phyloP scores from a whole-genome alignment of 2,329 filamentous ascomycete genomes.

The Dothistroma pini region DNA sequence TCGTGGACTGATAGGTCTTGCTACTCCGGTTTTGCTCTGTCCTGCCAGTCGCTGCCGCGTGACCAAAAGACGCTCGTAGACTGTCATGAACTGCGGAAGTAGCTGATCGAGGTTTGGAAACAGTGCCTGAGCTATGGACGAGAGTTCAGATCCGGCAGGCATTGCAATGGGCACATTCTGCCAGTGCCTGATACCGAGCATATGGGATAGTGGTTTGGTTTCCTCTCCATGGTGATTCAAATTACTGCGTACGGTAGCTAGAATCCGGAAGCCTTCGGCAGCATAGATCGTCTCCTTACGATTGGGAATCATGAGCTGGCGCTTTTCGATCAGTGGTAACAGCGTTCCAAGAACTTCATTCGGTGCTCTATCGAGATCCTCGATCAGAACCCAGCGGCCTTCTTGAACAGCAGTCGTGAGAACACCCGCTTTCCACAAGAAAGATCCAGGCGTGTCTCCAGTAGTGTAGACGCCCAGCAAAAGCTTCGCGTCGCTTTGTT shows the following conservation, averaged over 20 bases:
- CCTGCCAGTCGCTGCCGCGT: constrained; percentile 35
- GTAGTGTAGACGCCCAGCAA: constrained; percentile 92
- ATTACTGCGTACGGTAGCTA: constrained; percentile 80
- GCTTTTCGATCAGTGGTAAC: constrained; percentile 84
- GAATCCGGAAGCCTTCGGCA: constrained; percentile 78
- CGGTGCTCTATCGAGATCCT: constrained; percentile 92
- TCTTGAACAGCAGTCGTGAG: constrained; percentile 90
- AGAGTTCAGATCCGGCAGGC: constrained; percentile 66
- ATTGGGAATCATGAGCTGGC: constrained; percentile 86
- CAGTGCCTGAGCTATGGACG: constrained; percentile 65
- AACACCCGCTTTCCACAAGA: constrained; percentile 87
- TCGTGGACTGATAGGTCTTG: constrained; percentile 63
- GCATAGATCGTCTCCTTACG: constrained; percentile 83
- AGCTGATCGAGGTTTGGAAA: constrained; percentile 65
- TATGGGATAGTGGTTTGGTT: constrained; percentile 62
- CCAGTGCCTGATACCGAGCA: constrained; percentile 88
- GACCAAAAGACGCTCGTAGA: constrained; percentile 48
- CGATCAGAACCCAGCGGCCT: constrained; percentile 94
- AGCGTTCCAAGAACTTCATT: constrained; percentile 93
- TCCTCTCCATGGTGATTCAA: constrained; percentile 64
- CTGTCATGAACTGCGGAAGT: constrained; percentile 53
- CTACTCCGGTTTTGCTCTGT: constrained; percentile 53
- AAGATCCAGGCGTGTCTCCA: constrained; percentile 80
- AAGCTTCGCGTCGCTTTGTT: constrained; percentile 97
- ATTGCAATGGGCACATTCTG: constrained; percentile 66